A percentile compares a stretch with the other conserved stretches of the same genome.
Conservation (phyloP, 257 asterid species). For the Buddleja alternifolia region DNA sequence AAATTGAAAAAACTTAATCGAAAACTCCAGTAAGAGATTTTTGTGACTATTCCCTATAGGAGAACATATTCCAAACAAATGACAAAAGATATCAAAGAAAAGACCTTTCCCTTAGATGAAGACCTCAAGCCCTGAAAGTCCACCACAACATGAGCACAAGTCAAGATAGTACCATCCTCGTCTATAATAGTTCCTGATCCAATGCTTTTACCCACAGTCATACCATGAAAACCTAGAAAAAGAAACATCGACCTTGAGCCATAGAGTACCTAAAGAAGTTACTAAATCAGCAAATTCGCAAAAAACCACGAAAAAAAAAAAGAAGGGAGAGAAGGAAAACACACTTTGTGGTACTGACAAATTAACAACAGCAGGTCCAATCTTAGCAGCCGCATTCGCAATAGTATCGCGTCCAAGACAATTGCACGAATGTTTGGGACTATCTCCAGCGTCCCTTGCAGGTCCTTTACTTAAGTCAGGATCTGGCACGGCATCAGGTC, state of each 20-base stretch:
- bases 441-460: constrained; percentile 36
- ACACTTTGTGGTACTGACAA: constrained; percentile 71
- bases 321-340: background rate
- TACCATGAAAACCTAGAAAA: constrained; percentile 59
- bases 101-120: constrained; percentile 65
- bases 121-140: constrained; percentile 59
- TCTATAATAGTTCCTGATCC: constrained; percentile 90
- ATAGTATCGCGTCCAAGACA: constrained; percentile 80
- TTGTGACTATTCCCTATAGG: background rate
- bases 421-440: constrained; percentile 57
- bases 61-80: constrained; percentile 5
- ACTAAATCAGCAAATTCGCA: background rate
- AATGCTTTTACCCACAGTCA: constrained; percentile 57
- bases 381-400: constrained; percentile 83
- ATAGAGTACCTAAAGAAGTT: background rate
- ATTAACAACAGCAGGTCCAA: constrained; percentile 91
- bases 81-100: constrained; percentile 7
- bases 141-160: constrained; percentile 86
- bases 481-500: constrained; percentile 37
- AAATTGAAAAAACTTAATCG: constrained; percentile 10
- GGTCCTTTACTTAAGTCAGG: constrained; percentile 42
- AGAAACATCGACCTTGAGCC: constrained; percentile 9
- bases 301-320: background rate
- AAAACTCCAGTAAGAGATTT: background rate
- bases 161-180: constrained; percentile 85